Conservation (phyloP, 805 yeast genomes). For the Priceomyces haplophilus region DNA sequence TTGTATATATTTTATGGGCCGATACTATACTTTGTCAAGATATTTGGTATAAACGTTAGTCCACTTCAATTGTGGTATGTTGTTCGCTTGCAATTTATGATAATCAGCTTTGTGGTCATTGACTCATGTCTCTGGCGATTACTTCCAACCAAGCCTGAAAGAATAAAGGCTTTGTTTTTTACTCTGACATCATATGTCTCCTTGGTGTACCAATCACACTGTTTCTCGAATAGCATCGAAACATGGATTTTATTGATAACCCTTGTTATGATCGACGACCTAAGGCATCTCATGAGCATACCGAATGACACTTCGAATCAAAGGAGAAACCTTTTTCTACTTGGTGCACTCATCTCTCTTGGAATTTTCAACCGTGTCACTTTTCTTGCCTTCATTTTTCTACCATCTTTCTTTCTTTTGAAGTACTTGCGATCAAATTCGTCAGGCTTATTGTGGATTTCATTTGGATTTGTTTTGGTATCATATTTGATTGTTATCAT, state of each 20-base stretch:
- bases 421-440: slow-evolving; percentile 40
- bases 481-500: slow-evolving; percentile 38
- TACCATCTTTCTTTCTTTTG: slow-evolving; percentile 55
- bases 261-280: slow-evolving; percentile 48
- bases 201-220: slow-evolving; percentile 76
- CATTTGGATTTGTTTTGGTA: slow-evolving; percentile 32
- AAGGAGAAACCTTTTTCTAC: slow-evolving; percentile 20
- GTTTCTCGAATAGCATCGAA: slow-evolving; percentile 87
- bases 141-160: slow-evolving; percentile 48
- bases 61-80: slow-evolving; percentile 54
- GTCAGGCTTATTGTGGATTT: slow-evolving; percentile 27
- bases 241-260: slow-evolving; percentile 52
- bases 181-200: slow-evolving; percentile 65
- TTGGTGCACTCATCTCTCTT: slow-evolving; percentile 52
- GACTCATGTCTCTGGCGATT: slow-evolving; percentile 46
- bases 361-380: slow-evolving; percentile 87
- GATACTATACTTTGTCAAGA: slow-evolving; percentile 33
- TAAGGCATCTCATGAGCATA: slow-evolving; percentile 23
- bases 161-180: slow-evolving; percentile 47
- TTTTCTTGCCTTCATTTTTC: slow-evolving; percentile 66
- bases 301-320: slow-evolving; percentile 2
- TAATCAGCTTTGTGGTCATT: slow-evolving; percentile 33
- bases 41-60: slow-evolving; percentile 33
- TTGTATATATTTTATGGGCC: slow-evolving; percentile 72
- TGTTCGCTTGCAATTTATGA: slow-evolving; percentile 49